Conservation (phyloP, 73 alveolate species). For the Paramecium caudatum region DNA sequence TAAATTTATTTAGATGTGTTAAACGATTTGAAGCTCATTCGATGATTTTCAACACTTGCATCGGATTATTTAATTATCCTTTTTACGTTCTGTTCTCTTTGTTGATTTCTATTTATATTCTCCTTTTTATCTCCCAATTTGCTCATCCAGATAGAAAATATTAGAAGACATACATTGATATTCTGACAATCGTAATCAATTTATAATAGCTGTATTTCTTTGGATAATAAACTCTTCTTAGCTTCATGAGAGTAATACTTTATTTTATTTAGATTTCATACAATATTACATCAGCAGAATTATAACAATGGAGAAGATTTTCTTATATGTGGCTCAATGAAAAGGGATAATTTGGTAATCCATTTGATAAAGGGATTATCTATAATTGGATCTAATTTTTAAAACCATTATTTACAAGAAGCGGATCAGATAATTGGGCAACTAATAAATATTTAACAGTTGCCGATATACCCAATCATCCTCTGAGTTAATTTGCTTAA, state of each 20-base stretch:
- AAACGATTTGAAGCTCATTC: slow-evolving; percentile 59
- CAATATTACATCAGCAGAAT: slow-evolving; percentile 24
- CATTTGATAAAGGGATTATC: slow-evolving; percentile 44
- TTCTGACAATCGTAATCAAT: not conserved
- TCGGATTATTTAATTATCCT: slow-evolving; percentile 48
- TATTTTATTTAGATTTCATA: not conserved
- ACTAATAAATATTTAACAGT: not conserved
- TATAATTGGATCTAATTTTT: slow-evolving; percentile 11
- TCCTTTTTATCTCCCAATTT: not conserved
- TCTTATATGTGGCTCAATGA: slow-evolving; percentile 51
- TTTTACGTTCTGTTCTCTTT: not conserved
- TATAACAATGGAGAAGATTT: slow-evolving; percentile 52
- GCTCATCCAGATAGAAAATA: not conserved
- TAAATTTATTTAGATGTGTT: not conserved
- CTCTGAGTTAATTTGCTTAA: not conserved
- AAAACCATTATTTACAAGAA: slow-evolving; percentile 18
- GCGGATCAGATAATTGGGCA: slow-evolving; percentile 41
- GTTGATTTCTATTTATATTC: not conserved
- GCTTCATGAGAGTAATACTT: not conserved
- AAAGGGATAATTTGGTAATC: slow-evolving; percentile 37
- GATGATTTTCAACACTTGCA: slow-evolving; percentile 23
- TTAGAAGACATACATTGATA: not conserved
- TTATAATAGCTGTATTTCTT: not conserved
- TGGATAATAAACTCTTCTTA: not conserved
- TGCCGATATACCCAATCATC: slow-evolving; percentile 29